phyloP scores from a whole-genome alignment of 768 basidiomycete species.

The Suillus tomentosus region DNA sequence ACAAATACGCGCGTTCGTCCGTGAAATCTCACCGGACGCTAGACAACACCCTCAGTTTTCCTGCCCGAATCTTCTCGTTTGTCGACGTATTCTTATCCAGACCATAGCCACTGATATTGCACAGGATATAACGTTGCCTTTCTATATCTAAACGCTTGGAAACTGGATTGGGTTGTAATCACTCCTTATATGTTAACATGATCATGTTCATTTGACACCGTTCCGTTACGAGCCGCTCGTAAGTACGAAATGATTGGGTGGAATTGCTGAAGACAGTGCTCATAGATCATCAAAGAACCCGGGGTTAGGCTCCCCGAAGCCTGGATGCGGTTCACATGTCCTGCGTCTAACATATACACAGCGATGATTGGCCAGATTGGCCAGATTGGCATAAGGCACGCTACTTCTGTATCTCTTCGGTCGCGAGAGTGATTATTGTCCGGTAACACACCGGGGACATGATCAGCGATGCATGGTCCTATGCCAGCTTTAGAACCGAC shows the following conservation, averaged over 20 bases:
- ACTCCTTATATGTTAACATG: not conserved
- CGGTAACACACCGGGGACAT: no score
- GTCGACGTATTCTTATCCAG: not conserved
- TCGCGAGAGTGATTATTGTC: not conserved
- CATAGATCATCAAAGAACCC: not conserved
- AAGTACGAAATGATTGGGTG: not conserved
- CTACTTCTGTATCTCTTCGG: constrained; percentile 1
- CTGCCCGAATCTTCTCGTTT: constrained; percentile 1
- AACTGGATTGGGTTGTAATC: not conserved
- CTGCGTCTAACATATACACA: not conserved
- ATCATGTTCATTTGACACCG: not conserved
- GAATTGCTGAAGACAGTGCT: not conserved
- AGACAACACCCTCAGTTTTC: constrained; percentile 1
- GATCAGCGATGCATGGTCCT: no score
- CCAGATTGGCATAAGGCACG: not conserved
- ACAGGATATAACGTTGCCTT: constrained; percentile 3
- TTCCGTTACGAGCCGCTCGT: not conserved
- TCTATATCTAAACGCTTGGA: constrained; percentile 2
- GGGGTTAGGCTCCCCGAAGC: not conserved
- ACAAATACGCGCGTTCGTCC: not conserved
- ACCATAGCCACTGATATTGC: constrained; percentile 3
- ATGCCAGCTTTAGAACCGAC: no score
- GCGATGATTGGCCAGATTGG: not conserved
- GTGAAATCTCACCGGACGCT: not conserved
- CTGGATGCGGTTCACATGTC: not conserved